Evolutionary conservation across 257 asterid species (phyloP).

Genomic region (Pogostemon cablin): DNA sequence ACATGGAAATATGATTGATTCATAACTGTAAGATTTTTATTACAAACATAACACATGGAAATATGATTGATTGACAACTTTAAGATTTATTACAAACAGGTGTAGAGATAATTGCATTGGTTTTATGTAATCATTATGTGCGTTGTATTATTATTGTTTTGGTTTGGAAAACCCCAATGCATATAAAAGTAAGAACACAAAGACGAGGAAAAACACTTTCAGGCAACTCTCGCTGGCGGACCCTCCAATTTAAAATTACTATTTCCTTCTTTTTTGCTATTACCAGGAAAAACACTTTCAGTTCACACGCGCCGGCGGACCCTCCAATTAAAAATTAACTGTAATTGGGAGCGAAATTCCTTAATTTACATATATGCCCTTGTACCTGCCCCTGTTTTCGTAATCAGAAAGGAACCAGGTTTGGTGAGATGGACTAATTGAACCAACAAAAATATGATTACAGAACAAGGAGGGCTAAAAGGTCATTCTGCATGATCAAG

Average conservation of each 20-base stretch:
- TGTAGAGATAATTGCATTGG: neutral
- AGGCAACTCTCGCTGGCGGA: no score
- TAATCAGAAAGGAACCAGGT: neutral
- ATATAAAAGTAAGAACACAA: constrained; percentile 21
- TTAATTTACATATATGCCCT: constrained; percentile 17
- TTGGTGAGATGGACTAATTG: neutral
- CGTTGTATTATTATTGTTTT: neutral
- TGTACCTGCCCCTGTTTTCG: no score
- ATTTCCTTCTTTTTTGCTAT: neutral
- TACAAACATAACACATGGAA: no score
- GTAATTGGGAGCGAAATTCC: neutral
- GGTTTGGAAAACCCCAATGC: constrained; percentile 13
- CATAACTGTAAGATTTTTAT: no score
- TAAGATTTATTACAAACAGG: neutral
- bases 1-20: neutral
- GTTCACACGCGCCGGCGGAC: neutral
- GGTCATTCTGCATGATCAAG: constrained; percentile 4
- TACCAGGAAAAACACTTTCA: constrained; percentile 14
- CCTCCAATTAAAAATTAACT: neutral
- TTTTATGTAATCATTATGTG: constrained; percentile 1
- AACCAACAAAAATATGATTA: neutral
- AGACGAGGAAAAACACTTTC: constrained; percentile 6
- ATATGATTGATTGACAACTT: neutral
- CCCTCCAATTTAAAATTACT: no score
- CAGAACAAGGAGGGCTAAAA: constrained; percentile 1